phyloP scores from a whole-genome alignment of 345 rosid genomes.

The Lagerstroemia speciosa region DNA sequence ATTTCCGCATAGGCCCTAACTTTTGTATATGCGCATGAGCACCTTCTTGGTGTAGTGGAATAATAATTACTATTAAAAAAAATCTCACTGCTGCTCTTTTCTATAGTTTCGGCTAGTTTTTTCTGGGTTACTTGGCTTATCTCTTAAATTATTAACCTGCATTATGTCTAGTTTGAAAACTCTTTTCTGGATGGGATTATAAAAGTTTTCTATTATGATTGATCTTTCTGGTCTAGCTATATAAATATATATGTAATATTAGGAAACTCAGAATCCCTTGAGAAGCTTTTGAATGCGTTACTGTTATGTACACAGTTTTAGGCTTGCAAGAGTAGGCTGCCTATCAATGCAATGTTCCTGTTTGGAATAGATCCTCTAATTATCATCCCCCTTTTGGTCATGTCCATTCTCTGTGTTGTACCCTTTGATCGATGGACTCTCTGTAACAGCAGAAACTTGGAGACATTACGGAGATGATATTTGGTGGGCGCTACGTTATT shows the following conservation, averaged over 20 bases:
- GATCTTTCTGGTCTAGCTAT: not conserved
- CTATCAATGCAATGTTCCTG: not conserved
- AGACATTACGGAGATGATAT: slow-evolving; percentile 91
- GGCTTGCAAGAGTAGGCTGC: not conserved
- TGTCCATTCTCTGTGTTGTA: not conserved
- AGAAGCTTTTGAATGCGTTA: not conserved
- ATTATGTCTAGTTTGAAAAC: not conserved
- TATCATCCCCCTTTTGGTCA: not conserved
- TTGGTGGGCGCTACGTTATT: slow-evolving; percentile 95
- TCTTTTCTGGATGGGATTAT: not conserved
- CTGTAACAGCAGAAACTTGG: slow-evolving; percentile 65
- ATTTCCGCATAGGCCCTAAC: not conserved
- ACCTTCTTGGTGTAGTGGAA: too few relatives aligned
- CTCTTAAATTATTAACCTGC: not conserved
- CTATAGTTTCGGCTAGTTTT: not conserved
- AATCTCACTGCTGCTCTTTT: not conserved
- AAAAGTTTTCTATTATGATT: not conserved
- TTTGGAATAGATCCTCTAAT: not conserved
- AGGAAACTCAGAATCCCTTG: not conserved
- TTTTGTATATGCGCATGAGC: too few relatives aligned
- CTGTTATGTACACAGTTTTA: not conserved
- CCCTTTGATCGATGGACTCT: not conserved
- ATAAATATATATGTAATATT: not conserved
- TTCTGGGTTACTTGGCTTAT: not conserved
- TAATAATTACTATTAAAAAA: too few relatives aligned